Conservation (phyloP, 192 early-diverging fungal genomes). For the Irineochytrium annulatum region DNA sequence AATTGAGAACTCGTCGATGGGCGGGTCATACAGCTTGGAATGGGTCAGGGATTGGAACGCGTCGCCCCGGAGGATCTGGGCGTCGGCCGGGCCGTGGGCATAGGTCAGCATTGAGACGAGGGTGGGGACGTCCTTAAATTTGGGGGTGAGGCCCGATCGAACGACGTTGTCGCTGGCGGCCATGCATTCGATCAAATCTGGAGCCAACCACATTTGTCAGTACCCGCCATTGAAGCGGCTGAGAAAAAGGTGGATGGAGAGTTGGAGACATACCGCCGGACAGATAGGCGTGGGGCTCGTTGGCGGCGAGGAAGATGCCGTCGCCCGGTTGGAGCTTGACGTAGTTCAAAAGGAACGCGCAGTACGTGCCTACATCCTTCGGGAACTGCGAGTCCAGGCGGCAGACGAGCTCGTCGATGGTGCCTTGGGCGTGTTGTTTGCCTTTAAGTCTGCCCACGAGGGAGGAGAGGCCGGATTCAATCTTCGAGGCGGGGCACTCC, state of each 20-base stretch:
- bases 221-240: background rate
- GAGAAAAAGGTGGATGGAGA: background rate
- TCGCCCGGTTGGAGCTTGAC: constrained; percentile 76
- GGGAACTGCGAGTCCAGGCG: constrained; percentile 81
- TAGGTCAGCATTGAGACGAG: constrained; percentile 93
- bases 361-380: constrained; percentile 85
- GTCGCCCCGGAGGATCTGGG: constrained; percentile 72
- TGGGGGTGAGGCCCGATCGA: constrained; percentile 93
- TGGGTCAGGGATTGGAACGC: constrained; percentile 46
- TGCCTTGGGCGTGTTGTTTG: constrained; percentile 4
- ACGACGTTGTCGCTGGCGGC: constrained; percentile 97
- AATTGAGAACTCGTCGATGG: constrained; percentile 93
- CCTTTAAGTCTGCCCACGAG: constrained; percentile 27
- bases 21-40: constrained; percentile 80
- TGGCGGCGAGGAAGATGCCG: constrained; percentile 91
- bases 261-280: constrained; percentile 64
- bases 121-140: constrained; percentile 91
- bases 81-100: constrained; percentile 68
- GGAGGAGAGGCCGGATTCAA: constrained; percentile 55
- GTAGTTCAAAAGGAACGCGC: constrained; percentile 86
- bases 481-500: constrained; percentile 51
- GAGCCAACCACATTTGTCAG: no score
- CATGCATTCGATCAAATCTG: constrained; percentile 98
- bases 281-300: constrained; percentile 95
- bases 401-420: constrained; percentile 61